Evolutionary conservation across 129 eudicot species (phyloP).

Genomic region (Artemisia argyi): DNA sequence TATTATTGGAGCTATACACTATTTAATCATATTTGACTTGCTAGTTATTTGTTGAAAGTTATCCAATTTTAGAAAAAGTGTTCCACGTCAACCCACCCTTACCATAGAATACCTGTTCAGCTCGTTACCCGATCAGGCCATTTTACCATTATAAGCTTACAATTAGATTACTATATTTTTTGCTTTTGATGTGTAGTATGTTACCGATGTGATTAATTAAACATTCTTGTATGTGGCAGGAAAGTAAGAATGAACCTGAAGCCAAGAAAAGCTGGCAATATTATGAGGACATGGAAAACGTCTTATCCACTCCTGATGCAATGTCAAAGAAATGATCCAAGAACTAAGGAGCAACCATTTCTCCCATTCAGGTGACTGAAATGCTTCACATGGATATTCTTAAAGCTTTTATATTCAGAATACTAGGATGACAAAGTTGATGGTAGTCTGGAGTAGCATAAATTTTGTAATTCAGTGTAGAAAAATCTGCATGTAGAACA

Average conservation of each 20-base stretch:
- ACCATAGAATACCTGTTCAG: neutral
- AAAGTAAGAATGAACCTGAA: constrained; percentile 55
- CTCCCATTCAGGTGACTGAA: constrained; percentile 7
- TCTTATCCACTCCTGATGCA: constrained; percentile 55
- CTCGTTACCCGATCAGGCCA: too few species aligned
- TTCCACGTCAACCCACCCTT: neutral
- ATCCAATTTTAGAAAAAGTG: neutral
- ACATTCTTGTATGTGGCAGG: constrained; percentile 42
- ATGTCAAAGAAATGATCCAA: constrained; percentile 41
- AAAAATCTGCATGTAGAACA: neutral
- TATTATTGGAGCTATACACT: neutral
- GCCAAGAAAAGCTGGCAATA: constrained; percentile 74
- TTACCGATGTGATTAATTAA: neutral
- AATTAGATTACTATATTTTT: neutral
- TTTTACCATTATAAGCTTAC: neutral
- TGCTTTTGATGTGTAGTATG: neutral
- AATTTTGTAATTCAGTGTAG: constrained; percentile 12
- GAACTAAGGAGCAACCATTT: neutral
- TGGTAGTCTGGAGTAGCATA: constrained; percentile 20
- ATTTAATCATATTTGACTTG: neutral
- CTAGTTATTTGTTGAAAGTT: neutral
- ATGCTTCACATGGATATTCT: neutral
- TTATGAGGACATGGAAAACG: constrained; percentile 55
- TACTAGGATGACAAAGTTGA: constrained; percentile 6
- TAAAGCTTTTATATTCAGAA: constrained; percentile 8